These are phyloP conservation scores for Gaeumannomyces tritici DNA, from an alignment of 2,329 filamentous ascomycete genomes.

Conservation along the genomic window DNA sequence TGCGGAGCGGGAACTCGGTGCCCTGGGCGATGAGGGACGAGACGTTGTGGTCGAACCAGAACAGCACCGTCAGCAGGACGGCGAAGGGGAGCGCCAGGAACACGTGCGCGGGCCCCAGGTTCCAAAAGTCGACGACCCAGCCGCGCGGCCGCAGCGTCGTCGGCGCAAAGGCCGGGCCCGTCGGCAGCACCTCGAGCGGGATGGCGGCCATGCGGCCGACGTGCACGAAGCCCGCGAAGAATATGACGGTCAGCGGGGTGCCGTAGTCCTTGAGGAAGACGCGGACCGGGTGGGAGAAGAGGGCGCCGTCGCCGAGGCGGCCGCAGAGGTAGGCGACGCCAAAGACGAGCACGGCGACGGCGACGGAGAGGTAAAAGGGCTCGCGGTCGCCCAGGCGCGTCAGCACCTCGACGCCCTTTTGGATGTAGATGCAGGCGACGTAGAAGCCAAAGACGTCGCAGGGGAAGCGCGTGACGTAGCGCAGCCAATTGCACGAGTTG, in stretches of 20 bases:
- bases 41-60: conserved; percentile 87
- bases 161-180: conserved; percentile 67
- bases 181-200: conserved; percentile 62
- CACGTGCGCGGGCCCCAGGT: conserved; percentile 60
- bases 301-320: conserved; percentile 56
- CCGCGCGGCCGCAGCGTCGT: conserved; percentile 54
- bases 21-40: conserved; percentile 77
- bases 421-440: conserved; percentile 83
- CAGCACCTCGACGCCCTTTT: conserved; percentile 83
- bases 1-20: conserved; percentile 70
- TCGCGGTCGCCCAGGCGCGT: conserved; percentile 59
- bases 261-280: conserved; percentile 87
- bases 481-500: conserved; percentile 81
- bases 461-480: conserved; percentile 82
- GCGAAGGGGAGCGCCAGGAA: conserved; percentile 86
- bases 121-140: conserved; percentile 79
- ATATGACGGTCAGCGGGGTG: conserved; percentile 71
- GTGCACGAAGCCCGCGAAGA: conserved; percentile 85
- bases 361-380: conserved; percentile 71
- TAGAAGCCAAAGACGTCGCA: conserved; percentile 95
- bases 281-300: conserved; percentile 67
- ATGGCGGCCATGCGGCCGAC: conserved; percentile 72
- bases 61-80: conserved; percentile 70
- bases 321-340: conserved; percentile 67
- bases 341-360: conserved; percentile 68